phyloP scores from a whole-genome alignment of 495 filamentous ascomycete species.

The Cladorrhinum samala region DNA sequence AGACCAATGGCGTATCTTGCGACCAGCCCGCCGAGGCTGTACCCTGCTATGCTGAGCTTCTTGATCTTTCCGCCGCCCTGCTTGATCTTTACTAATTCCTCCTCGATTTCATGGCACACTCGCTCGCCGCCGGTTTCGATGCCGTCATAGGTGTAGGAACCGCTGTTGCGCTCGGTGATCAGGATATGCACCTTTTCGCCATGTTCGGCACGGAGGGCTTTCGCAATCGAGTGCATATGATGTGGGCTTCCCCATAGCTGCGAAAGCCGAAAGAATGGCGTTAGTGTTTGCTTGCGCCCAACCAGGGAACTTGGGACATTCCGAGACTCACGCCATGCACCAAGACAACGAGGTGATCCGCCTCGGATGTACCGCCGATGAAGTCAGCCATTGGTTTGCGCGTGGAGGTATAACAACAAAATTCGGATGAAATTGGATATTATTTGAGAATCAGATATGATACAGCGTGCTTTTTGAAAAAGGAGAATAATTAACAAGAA shows the following conservation, averaged over 20 bases:
- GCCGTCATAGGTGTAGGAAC: conserved; percentile 87
- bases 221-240: conserved; percentile 69
- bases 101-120: conserved; percentile 80
- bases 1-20: conserved; percentile 83
- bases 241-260: conserved; percentile 90
- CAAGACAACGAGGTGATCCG: conserved; percentile 84
- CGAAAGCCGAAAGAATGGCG: conserved; percentile 20
- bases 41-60: conserved; percentile 82
- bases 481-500: not conserved
- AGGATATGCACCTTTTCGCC: conserved; percentile 65
- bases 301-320: conserved; percentile 3
- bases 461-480: not conserved
- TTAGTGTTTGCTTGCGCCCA: not conserved
- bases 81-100: conserved; percentile 62
- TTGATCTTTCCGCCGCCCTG: conserved; percentile 60
- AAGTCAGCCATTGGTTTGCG: conserved; percentile 24
- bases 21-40: conserved; percentile 83
- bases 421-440: too few relatives aligned
- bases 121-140: conserved; percentile 88
- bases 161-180: conserved; percentile 69
- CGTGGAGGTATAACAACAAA: too few relatives aligned
- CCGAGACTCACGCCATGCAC: conserved; percentile 73
- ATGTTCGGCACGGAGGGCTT: conserved; percentile 58
- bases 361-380: conserved; percentile 32
- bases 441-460: not conserved